A percentile compares a stretch with the other conserved stretches of the same genome.
phyloP scores from a whole-genome alignment of 768 basidiomycete species.

The Stropharia rugosoannulata region DNA sequence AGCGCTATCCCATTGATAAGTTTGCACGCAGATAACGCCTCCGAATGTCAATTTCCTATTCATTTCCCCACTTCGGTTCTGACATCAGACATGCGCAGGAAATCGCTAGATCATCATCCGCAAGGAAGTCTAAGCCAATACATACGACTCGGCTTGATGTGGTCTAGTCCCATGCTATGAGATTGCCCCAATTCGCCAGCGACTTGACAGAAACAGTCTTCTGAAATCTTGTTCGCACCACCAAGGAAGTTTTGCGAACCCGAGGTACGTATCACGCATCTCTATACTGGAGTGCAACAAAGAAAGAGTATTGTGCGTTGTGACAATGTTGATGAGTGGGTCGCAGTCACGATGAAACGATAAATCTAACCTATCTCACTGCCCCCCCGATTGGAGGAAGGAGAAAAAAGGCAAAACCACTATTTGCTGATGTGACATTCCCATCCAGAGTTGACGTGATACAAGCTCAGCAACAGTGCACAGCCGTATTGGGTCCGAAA shows the following conservation, averaged over 20 bases:
- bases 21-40: constrained; percentile 5
- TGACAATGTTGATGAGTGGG: no score
- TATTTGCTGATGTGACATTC: neutral
- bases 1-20: constrained; percentile 11
- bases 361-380: neutral
- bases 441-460: neutral
- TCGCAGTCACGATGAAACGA: neutral
- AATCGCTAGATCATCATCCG: constrained; percentile 1
- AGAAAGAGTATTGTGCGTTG: no score
- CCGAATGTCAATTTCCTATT: constrained; percentile 7
- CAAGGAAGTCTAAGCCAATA: constrained; percentile 7
- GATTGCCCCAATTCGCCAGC: constrained; percentile 11
- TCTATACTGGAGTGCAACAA: no score
- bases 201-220: constrained; percentile 17
- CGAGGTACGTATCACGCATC: constrained; percentile 2
- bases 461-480: constrained; percentile 1
- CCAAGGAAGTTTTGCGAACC: constrained; percentile 13
- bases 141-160: neutral
- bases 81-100: constrained; percentile 1
- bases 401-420: neutral
- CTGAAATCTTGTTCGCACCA: constrained; percentile 13
- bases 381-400: neutral
- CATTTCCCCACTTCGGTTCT: constrained; percentile 7
- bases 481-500: constrained; percentile 17
- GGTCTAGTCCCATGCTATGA: constrained; percentile 12